Conservation (phyloP, 208 protist genomes). For the Leishmania braziliensis region DNA sequence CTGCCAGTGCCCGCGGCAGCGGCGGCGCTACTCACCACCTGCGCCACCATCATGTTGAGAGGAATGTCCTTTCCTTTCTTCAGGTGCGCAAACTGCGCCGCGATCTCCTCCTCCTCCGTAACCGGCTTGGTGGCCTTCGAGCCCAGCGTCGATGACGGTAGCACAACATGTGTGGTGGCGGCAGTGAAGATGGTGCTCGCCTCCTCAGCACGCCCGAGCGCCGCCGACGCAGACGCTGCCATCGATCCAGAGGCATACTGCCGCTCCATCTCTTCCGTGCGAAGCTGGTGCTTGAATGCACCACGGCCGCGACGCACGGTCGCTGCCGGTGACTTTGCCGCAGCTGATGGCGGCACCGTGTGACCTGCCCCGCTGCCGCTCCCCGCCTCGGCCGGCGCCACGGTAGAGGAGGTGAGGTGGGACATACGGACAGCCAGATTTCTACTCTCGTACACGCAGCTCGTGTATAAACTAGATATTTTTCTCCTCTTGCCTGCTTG, state of each 20-base stretch:
- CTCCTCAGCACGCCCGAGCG: slow-evolving; percentile 29
- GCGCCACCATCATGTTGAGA: slow-evolving; percentile 2
- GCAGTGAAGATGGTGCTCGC: slow-evolving; percentile 53
- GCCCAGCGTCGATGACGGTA: slow-evolving; percentile 36
- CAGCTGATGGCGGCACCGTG: neutral
- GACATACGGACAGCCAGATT: neutral
- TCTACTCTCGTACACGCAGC: neutral
- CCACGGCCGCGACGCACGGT: slow-evolving; percentile 72
- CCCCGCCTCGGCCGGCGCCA: neutral
- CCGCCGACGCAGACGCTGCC: slow-evolving; percentile 10
- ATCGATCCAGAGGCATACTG: slow-evolving; percentile 11
- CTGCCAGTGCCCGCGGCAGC: slow-evolving; percentile 24
- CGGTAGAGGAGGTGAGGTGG: neutral
- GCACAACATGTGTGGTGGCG: slow-evolving; percentile 54
- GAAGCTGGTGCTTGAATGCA: slow-evolving; percentile 66
- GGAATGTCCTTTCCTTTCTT: slow-evolving; percentile 30
- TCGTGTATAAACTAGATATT: neutral
- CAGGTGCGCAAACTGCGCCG: slow-evolving; percentile 27
- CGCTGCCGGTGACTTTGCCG: slow-evolving; percentile 24
- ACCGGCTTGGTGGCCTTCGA: slow-evolving; percentile 17
- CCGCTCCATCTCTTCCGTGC: slow-evolving; percentile 60
- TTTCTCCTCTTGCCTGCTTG: neutral
- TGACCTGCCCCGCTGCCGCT: neutral
- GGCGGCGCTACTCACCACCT: slow-evolving; percentile 19
- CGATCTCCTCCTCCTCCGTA: slow-evolving; percentile 34